A percentile compares a stretch with the other conserved stretches of the same genome.
These are phyloP conservation scores for Schwanniomyces vanrijiae DNA, from an alignment of 805 yeast species.

Conservation along the genomic window DNA sequence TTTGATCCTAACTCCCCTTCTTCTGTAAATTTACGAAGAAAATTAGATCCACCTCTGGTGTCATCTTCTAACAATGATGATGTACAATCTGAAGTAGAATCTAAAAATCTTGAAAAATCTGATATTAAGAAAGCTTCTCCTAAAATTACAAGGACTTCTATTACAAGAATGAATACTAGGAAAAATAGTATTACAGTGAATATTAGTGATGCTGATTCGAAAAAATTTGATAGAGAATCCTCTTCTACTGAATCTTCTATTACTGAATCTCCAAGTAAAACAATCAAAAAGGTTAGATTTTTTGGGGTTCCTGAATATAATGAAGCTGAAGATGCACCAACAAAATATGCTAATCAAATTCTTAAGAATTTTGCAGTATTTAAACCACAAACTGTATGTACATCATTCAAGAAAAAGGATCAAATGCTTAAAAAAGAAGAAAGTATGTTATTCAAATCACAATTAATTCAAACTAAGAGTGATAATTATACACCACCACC, in stretches of 20 bases:
- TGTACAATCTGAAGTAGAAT: background rate
- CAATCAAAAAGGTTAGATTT: constrained; percentile 48
- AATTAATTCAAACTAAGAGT: constrained; percentile 2
- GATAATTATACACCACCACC: background rate
- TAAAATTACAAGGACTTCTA: constrained; percentile 13
- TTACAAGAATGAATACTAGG: constrained; percentile 28
- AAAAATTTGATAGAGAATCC: background rate
- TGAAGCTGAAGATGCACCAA: constrained; percentile 57
- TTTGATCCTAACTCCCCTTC: constrained; percentile 42
- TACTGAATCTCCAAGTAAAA: constrained; percentile 5
- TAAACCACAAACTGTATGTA: constrained; percentile 14
- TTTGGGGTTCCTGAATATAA: constrained; percentile 51
- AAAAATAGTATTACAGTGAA: constrained; percentile 1
- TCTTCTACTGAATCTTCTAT: background rate
- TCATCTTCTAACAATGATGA: background rate
- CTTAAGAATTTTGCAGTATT: constrained; percentile 41
- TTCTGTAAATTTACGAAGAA: constrained; percentile 12
- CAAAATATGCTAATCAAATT: constrained; percentile 35
- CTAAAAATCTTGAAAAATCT: background rate
- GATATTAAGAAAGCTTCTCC: constrained; percentile 1
- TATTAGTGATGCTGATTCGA: background rate
- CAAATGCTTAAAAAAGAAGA: constrained; percentile 40
- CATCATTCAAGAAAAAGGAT: constrained; percentile 32
- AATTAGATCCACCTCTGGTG: constrained; percentile 11
- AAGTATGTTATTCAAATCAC: constrained; percentile 29